Evolutionary conservation across 2,329 filamentous ascomycete genomes (phyloP), one percentile per base, ranked within the genome.

Genomic region (Cercospora beticola): DNA sequence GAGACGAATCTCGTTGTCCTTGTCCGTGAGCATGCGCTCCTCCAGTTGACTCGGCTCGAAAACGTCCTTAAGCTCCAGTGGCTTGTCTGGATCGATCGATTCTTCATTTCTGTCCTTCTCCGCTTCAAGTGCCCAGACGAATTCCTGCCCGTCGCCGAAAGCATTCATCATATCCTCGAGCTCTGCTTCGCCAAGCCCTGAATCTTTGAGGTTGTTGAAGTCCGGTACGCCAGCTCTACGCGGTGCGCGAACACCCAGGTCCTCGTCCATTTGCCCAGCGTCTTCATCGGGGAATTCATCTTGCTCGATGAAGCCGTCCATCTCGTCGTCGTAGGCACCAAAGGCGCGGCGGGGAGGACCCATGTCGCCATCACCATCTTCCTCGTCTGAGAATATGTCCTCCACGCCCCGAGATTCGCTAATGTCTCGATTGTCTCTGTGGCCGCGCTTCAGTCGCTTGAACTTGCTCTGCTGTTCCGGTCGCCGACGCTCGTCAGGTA

Each of bases 161-260:
- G 97, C 97, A 66, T 90, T 91, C 74, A 95, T 91, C 91, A 98
- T 97, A 77, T 98, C 95, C 78, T 98, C 94, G 40, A 98, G 86
- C 4, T 94, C 92, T 75, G 94, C 92, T 79, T 97, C 94, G 77
- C 97, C 94, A 23, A 99, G 86, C 1, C 94, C 93, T 52, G 76
- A 78, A 28, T 79, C 73, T 64, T 78, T 75, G 5, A 92, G 88
- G 8, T 90, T 91, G 77, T 97, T 92, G 28, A 94, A 87, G 31
- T 88, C 86, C 52, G 88, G 86, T 71, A 88, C 85, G 28, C 90
- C 89, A 67, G 88, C 88, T 71, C 91, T 88, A 65, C 89, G 88
- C 0, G 94, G 92, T 46, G 93, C 88, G 65, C 93, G 92, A 69
- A 98, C 92, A 78, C 97, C 94, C 74, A 91, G 86, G 77, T 98